phyloP scores from a whole-genome alignment of 2,329 filamentous ascomycete genomes.

The Penicillium sp. region DNA sequence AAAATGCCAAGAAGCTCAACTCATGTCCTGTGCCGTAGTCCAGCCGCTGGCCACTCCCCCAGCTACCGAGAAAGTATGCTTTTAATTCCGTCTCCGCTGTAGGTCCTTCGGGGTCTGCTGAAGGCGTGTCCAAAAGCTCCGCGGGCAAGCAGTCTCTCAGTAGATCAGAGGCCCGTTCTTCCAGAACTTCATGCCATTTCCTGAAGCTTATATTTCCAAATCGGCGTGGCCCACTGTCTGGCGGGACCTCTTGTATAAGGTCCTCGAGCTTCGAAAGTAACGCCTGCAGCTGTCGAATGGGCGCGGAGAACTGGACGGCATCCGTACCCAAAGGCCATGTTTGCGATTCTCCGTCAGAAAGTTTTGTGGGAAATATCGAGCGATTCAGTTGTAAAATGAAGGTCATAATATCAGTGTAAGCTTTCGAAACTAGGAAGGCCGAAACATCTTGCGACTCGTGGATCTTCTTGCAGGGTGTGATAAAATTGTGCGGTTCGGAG shows the following conservation, averaged over 20 bases:
- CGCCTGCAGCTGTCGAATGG: slow-evolving; percentile 64
- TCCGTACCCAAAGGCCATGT: slow-evolving; percentile 52
- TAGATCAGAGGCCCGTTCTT: slow-evolving; percentile 58
- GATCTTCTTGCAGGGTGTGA: slow-evolving; percentile 74
- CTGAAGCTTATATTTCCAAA: slow-evolving; percentile 93
- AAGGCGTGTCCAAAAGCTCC: slow-evolving; percentile 43
- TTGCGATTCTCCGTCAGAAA: slow-evolving; percentile 40
- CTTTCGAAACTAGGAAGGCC: slow-evolving; percentile 75
- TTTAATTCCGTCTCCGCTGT: slow-evolving; percentile 67
- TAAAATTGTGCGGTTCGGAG: slow-evolving; percentile 58
- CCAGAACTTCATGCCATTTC: slow-evolving; percentile 74
- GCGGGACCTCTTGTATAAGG: slow-evolving; percentile 76
- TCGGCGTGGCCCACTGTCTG: slow-evolving; percentile 78
- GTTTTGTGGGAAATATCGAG: slow-evolving; percentile 72
- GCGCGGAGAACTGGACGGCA: slow-evolving; percentile 52
- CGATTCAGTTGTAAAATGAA: slow-evolving; percentile 91
- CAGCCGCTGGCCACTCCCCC: slow-evolving; percentile 83
- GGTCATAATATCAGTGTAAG: slow-evolving; percentile 81
- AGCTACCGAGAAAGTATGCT: slow-evolving; percentile 79
- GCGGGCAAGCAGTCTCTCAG: slow-evolving; percentile 59
- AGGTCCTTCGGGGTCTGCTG: slow-evolving; percentile 33
- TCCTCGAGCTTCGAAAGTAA: slow-evolving; percentile 66
- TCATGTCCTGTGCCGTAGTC: slow-evolving; percentile 98
- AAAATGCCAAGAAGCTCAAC: slow-evolving; percentile 87
- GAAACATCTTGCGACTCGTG: slow-evolving; percentile 80